Evolutionary conservation across 495 filamentous ascomycete species (phyloP).

Genomic region (Terfezia claveryi): DNA sequence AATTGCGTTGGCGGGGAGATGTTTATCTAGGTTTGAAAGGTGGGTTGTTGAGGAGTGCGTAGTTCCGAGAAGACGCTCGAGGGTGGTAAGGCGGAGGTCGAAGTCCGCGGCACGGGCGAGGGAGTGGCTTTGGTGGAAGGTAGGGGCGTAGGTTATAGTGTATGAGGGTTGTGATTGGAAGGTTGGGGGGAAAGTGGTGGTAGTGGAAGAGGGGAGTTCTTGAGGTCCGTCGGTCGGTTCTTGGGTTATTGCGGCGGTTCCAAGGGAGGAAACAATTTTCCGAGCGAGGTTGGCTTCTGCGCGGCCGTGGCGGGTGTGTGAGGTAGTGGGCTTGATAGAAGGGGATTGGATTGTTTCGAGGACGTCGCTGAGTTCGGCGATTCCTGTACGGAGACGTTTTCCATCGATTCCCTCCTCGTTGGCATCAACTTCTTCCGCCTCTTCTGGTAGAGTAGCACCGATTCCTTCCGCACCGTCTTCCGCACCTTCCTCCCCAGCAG

Average conservation of each 20-base stretch:
- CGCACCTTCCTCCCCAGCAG: constrained; percentile 16
- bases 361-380: neutral
- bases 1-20: constrained; percentile 37
- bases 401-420: constrained; percentile 1
- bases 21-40: constrained; percentile 39
- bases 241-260: constrained; percentile 6
- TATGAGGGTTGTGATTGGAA: constrained; percentile 20
- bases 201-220: neutral
- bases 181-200: neutral
- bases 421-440: neutral
- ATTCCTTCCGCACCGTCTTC: constrained; percentile 7
- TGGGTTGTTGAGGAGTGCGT: constrained; percentile 29
- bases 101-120: constrained; percentile 72
- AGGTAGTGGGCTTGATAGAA: neutral
- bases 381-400: neutral
- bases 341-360: neutral
- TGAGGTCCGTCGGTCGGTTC: constrained; percentile 1
- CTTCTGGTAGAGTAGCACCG: neutral
- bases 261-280: constrained; percentile 8
- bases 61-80: constrained; percentile 69
- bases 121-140: constrained; percentile 38
- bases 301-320: neutral
- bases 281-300: constrained; percentile 6
- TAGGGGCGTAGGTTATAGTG: constrained; percentile 33
- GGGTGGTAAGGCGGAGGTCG: constrained; percentile 48